Evolutionary conservation across 2,329 filamentous ascomycete species (phyloP), one percentile per base, ranked within the genome.

Genomic region (Aspergillus fischeri): DNA sequence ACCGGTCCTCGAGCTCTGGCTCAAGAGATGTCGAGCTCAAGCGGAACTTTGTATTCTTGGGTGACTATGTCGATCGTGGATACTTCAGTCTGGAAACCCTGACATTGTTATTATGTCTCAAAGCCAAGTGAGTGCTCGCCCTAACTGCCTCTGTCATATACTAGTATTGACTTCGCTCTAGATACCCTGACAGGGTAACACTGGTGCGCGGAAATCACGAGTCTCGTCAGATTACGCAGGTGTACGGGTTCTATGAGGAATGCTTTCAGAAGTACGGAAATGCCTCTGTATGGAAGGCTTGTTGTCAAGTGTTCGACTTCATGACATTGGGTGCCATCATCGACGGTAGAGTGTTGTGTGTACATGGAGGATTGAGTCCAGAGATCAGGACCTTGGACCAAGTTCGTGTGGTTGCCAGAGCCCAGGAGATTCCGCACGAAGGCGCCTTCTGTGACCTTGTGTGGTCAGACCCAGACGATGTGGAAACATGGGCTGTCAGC

Each of bases 211-310:
- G 88, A 38, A 90, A 90, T 67, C 87, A 91, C 72, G 88, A 91
- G 70, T 90, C 87, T 45, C 85, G 88, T 48, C 88, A 90, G 71
- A 90, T 91, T 65, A 91, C 88, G 14, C 87, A 90, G 70, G 88
- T 90, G 14, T 91, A 91, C 70, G 88, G 88, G 29, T 91, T 91
- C 73, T 90, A 90, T 73, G 88, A 90, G 69, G 88, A 91, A 70
- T 91, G 88, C 68, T 82, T 89, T 64, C 85, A 87, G 64, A 91
- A 91, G 70, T 91, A 91, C 67, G 87, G 87, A 59, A 90, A 90
- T 72, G 87, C 88, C 6, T 88, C 86, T 32, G 88, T 91, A 54
- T 91, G 88, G 88, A 90, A 90, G 74, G 87, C 86, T 52, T 90
- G 88, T 73, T 90, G 87, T 66, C 87, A 90, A 72, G 86, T 91